These are phyloP conservation scores for Gloeophyllum trabeum DNA, from an alignment of 768 basidiomycete genomes.

Conservation along the genomic window DNA sequence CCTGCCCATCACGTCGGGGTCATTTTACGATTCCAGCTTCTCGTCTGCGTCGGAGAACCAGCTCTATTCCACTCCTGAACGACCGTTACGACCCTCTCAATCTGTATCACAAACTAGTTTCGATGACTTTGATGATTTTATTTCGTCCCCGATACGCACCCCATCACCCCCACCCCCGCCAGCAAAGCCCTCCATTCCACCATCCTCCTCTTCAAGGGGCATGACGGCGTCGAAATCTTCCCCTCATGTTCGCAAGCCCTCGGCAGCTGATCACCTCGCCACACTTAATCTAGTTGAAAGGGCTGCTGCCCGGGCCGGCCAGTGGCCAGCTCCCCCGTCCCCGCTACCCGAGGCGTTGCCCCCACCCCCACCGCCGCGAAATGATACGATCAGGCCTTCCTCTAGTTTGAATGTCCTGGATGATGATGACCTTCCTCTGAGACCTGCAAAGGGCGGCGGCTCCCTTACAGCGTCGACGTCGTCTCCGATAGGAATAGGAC, in stretches of 20 bases:
- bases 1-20: conserved; percentile 3
- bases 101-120: conserved; percentile 8
- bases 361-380: conserved; percentile 6
- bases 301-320: conserved; percentile 6
- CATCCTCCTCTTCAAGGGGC: conserved; percentile 24
- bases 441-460: conserved; percentile 3
- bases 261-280: conserved; percentile 1
- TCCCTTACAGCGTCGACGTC: background rate
- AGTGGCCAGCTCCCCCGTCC: conserved; percentile 8
- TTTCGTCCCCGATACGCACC: conserved; percentile 9
- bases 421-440: conserved; percentile 7
- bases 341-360: conserved; percentile 3
- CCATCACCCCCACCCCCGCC: conserved; percentile 19
- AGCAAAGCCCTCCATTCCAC: conserved; percentile 1
- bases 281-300: conserved; percentile 6
- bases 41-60: conserved; percentile 1
- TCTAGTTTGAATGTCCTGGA: background rate
- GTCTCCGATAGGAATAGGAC: background rate
- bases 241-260: conserved; percentile 9
- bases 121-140: conserved; percentile 22
- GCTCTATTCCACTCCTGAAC: conserved; percentile 1
- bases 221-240: conserved; percentile 16
- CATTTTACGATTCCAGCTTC: background rate
- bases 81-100: background rate
- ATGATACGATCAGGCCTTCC: background rate